Evolutionary conservation across 768 basidiomycete species (phyloP), one percentile per base, ranked within the genome.

Genomic region (Gymnopilus junonius): DNA sequence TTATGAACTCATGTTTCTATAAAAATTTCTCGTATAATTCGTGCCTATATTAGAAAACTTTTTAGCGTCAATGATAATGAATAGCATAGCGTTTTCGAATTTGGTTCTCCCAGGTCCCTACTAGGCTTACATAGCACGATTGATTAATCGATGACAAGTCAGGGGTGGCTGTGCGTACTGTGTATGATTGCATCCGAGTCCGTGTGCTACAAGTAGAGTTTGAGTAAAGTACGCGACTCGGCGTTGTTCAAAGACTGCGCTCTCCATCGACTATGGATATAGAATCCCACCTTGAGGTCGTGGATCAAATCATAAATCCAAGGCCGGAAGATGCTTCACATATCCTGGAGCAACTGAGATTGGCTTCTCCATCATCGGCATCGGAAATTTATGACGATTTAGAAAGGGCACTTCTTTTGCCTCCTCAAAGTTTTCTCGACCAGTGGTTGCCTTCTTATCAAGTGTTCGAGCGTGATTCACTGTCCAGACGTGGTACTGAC

Each of bases 401-500:
- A 58, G 94, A 97, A 72, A 80, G 87, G 63, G 86, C 86, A 63
- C 78, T 97, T 23, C 80, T 97, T 32, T 77, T 88, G 21, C 94
- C 94, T 3, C 87, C 85, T 50, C 80, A 82, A 45, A 80, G 74
- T 34, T 76, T 97, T 20, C 91, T 90, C 2, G 77, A 81, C 8
- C 87, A 92, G 63, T 92, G 90, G 86, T 80, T 97, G 53, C 82
- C 89, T 57, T 83, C 82, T 34, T 95, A 95, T 77, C 95, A 97
- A 83, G 81, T 91, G 96, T 97, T 77, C 66, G 87, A 69, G 31
- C 11, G 42, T 58, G 54, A 58, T 65, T 56, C 65, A 46, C 35
- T 43, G 12, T 61, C 45, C 35, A 42, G 20, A 10, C 7, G 14
- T 45, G 48, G 71, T 63, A 27, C 64, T 69, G 27, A 69, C 40